These are phyloP conservation scores for Talaromyces proteolyticus DNA, from an alignment of 495 filamentous ascomycete genomes.

Conservation along the genomic window DNA sequence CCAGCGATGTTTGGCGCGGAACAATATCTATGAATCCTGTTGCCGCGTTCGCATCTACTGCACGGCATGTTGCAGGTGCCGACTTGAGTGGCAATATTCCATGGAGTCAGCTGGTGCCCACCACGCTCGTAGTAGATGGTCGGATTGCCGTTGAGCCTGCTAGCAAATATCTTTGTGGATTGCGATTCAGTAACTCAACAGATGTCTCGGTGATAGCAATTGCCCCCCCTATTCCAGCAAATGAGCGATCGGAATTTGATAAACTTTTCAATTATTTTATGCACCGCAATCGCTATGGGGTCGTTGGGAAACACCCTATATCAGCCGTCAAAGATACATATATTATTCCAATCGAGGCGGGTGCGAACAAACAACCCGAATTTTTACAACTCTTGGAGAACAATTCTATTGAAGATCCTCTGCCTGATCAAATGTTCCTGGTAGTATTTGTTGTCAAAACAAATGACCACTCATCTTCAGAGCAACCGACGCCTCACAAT, in stretches of 20 bases:
- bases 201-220: slow-evolving; percentile 70
- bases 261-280: slow-evolving; percentile 75
- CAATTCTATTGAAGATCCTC: slow-evolving; percentile 59
- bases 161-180: slow-evolving; percentile 79
- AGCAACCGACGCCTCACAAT: slow-evolving; percentile 38
- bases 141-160: slow-evolving; percentile 76
- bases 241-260: slow-evolving; percentile 51
- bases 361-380: slow-evolving; percentile 51
- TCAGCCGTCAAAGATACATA: slow-evolving; percentile 72
- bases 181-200: slow-evolving; percentile 64
- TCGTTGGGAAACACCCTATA: slow-evolving; percentile 63
- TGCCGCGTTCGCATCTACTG: slow-evolving; percentile 66
- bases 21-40: slow-evolving; percentile 70
- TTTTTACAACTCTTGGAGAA: slow-evolving; percentile 75
- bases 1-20: slow-evolving; percentile 76
- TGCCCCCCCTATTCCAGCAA: slow-evolving; percentile 45
- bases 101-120: slow-evolving; percentile 67
- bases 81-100: slow-evolving; percentile 54
- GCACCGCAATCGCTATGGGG: slow-evolving; percentile 71
- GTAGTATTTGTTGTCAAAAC: slow-evolving; percentile 69
- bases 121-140: slow-evolving; percentile 68
- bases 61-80: slow-evolving; percentile 77
- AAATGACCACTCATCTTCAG: slow-evolving; percentile 29
- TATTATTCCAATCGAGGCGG: slow-evolving; percentile 66
- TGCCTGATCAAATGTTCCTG: slow-evolving; percentile 65